Evolutionary conservation across 305 asterid species (phyloP).

Genomic region (Salvia sclarea): DNA sequence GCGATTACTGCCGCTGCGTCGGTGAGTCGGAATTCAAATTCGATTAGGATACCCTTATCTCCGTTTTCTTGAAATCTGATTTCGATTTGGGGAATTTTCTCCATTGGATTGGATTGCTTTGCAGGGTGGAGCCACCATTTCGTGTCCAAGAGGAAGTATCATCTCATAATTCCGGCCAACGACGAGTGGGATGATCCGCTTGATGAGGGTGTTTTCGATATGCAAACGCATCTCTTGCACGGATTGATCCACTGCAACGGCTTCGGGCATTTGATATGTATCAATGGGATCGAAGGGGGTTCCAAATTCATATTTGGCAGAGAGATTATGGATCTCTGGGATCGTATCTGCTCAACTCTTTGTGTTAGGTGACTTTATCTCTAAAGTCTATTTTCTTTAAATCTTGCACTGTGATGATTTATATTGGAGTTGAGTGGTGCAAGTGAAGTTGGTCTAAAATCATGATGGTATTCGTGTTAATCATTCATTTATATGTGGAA

Average conservation of each 20-base stretch:
- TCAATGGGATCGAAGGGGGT: conserved; percentile 89
- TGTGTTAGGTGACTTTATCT: conserved; percentile 49
- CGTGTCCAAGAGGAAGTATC: conserved; percentile 83
- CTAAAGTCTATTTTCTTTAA: not conserved
- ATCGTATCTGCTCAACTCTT: conserved; percentile 71
- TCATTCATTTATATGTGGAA: not conserved
- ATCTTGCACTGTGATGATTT: not conserved
- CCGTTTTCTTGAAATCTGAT: conserved; percentile 1
- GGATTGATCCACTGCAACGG: conserved; percentile 93
- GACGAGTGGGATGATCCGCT: conserved; percentile 69
- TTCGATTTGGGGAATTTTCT: conserved; percentile 26
- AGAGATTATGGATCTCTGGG: conserved; percentile 91
- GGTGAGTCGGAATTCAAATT: conserved; percentile 43
- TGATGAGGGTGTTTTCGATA: conserved; percentile 53
- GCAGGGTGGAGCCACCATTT: conserved; percentile 90
- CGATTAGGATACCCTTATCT: not conserved
- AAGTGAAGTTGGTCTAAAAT: not conserved
- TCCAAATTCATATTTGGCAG: conserved; percentile 59
- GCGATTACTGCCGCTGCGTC: conserved; percentile 77
- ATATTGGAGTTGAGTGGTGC: conserved; percentile 3
- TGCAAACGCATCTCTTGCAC: conserved; percentile 69
- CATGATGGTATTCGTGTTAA: not conserved
- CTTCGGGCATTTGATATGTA: conserved; percentile 71
- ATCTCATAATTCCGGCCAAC: conserved; percentile 72
- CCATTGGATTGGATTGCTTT: not conserved